phyloP scores from a whole-genome alignment of 1,284 basidiomycete species.

The Thelephora terrestris region DNA sequence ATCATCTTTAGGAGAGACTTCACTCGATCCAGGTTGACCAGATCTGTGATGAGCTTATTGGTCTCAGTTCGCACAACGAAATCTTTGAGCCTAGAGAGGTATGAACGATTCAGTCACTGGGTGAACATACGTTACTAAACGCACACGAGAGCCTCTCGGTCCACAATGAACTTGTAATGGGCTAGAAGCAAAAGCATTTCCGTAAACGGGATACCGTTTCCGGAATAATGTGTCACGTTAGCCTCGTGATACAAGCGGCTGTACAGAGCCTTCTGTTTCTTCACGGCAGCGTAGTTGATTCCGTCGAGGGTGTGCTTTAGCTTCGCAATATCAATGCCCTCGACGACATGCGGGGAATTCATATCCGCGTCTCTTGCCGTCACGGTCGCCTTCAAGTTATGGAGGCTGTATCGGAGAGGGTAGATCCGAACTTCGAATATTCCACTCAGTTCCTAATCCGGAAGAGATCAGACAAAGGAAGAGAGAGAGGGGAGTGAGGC shows the following conservation, averaged over 20 bases:
- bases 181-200: conserved; percentile 85
- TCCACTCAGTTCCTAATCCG: conserved; percentile 57
- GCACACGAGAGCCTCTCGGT: conserved; percentile 79
- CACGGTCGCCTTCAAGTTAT: conserved; percentile 45
- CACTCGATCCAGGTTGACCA: conserved; percentile 79
- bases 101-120: conserved; percentile 2
- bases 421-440: conserved; percentile 84
- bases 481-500: conserved; percentile 21
- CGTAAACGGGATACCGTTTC: conserved; percentile 83
- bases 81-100: conserved; percentile 59
- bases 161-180: conserved; percentile 88
- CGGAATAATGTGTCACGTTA: conserved; percentile 58
- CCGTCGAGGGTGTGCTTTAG: conserved; percentile 48
- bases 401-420: conserved; percentile 54
- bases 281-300: conserved; percentile 57
- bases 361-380: conserved; percentile 23
- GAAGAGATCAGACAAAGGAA: neutral
- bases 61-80: conserved; percentile 67
- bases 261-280: conserved; percentile 60
- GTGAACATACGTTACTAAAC: conserved; percentile 19
- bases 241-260: conserved; percentile 82
- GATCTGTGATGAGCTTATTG: conserved; percentile 70
- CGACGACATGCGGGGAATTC: conserved; percentile 22
- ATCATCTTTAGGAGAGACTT: conserved; percentile 71
- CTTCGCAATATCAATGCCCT: conserved; percentile 56